These are phyloP conservation scores for Diaporthe citrichinensis DNA, from an alignment of 2,329 filamentous ascomycete species.

Conservation along the genomic window DNA sequence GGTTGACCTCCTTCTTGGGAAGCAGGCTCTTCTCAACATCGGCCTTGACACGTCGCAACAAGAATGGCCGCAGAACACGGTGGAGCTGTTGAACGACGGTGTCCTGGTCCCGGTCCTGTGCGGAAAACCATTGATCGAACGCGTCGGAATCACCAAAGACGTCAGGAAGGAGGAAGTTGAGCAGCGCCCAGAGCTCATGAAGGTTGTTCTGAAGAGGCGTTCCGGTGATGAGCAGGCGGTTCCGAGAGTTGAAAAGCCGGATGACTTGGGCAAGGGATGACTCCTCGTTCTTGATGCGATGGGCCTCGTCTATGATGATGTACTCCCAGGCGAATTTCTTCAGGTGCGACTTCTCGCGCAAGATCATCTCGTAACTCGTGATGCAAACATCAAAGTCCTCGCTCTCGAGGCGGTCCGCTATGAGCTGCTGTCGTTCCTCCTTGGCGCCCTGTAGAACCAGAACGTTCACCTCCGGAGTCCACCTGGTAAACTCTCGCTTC, in stretches of 20 bases:
- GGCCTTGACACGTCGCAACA: slow-evolving; percentile 95
- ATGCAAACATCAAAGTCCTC: slow-evolving; percentile 98
- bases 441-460: slow-evolving; percentile 95
- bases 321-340: slow-evolving; percentile 99
- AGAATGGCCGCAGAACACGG: slow-evolving; percentile 90
- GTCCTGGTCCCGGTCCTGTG: slow-evolving; percentile 91
- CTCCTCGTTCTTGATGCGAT: slow-evolving; percentile 99
- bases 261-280: slow-evolving; percentile 97
- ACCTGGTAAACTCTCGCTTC: slow-evolving; percentile 93
- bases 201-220: slow-evolving; percentile 98
- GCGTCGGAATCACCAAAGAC: slow-evolving; percentile 97
- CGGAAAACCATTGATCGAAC: slow-evolving; percentile 98
- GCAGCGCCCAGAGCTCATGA: slow-evolving; percentile 95
- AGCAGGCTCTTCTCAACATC: slow-evolving; percentile 98
- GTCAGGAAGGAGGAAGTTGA: slow-evolving; percentile 98
- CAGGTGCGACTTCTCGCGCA: slow-evolving; percentile 92
- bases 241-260: slow-evolving; percentile 94
- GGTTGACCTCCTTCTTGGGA: slow-evolving; percentile 96
- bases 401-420: slow-evolving; percentile 85
- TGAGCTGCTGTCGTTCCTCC: slow-evolving; percentile 89
- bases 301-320: slow-evolving; percentile 98
- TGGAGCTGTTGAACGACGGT: slow-evolving; percentile 97
- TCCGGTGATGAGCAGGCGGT: slow-evolving; percentile 94
- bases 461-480: slow-evolving; percentile 97
- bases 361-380: slow-evolving; percentile 99